phyloP scores from a whole-genome alignment of 2,329 filamentous ascomycete genomes.

The Zymoseptoria crescenta region DNA sequence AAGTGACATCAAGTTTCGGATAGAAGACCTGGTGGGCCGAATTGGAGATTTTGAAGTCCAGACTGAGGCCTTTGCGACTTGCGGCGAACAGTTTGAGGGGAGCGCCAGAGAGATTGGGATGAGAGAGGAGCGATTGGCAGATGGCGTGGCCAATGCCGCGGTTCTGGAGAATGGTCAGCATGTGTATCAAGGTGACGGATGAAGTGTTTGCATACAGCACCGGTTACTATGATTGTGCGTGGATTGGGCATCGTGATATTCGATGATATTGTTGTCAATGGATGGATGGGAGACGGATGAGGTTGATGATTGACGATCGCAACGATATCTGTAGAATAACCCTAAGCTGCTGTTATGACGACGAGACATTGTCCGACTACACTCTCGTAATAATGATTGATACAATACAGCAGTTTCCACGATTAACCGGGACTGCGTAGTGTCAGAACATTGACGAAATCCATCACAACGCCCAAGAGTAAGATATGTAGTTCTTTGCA shows the following conservation, averaged over 20 bases:
- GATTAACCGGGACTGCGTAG: too few relatives aligned
- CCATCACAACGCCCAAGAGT: background rate
- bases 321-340: background rate
- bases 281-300: background rate
- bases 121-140: constrained; percentile 24
- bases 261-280: background rate
- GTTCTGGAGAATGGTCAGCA: constrained; percentile 20
- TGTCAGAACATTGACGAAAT: background rate
- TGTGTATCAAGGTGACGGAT: background rate
- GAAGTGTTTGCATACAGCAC: constrained; percentile 20
- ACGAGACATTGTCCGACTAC: background rate
- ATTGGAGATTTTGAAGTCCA: constrained; percentile 16
- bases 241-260: constrained; percentile 19
- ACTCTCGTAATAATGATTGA: background rate
- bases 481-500: background rate
- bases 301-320: background rate
- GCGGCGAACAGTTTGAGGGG: constrained; percentile 29
- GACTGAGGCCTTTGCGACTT: constrained; percentile 25
- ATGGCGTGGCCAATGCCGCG: constrained; percentile 32
- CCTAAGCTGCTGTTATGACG: background rate
- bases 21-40: constrained; percentile 20
- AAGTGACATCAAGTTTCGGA: constrained; percentile 27
- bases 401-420: background rate
- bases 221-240: constrained; percentile 29
- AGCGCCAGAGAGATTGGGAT: constrained; percentile 12